These are phyloP conservation scores for Aspergillus conjunctus DNA, from an alignment of 495 filamentous ascomycete genomes.

Conservation along the genomic window DNA sequence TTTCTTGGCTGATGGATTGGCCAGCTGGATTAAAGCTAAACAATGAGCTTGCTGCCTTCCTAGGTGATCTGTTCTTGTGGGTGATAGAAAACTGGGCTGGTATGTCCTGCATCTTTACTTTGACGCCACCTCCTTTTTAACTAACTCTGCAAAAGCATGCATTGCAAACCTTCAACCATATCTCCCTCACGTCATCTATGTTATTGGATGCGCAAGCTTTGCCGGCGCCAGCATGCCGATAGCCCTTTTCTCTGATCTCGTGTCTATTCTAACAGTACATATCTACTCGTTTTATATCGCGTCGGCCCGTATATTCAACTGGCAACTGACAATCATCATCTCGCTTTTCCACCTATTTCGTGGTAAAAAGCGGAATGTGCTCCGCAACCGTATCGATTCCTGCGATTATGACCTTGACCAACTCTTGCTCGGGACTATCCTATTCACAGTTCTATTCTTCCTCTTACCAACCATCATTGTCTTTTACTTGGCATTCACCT, in stretches of 20 bases:
- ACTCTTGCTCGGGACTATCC: constrained; percentile 90
- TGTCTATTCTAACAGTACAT: constrained; percentile 89
- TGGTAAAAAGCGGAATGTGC: constrained; percentile 95
- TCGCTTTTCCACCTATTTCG: constrained; percentile 98
- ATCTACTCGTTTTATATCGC: constrained; percentile 98
- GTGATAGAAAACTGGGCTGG: constrained; percentile 97
- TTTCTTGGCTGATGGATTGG: constrained; percentile 94
- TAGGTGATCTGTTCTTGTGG: constrained; percentile 95
- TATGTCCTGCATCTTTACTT: constrained; percentile 35
- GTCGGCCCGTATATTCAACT: constrained; percentile 94
- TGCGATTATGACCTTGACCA: constrained; percentile 99
- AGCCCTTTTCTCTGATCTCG: constrained; percentile 89
- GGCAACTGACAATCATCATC: constrained; percentile 94
- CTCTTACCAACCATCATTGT: constrained; percentile 92
- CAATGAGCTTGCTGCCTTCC: constrained; percentile 87
- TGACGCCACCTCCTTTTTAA: neutral
- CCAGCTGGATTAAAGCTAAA: constrained; percentile 99
- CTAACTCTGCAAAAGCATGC: constrained; percentile 55
- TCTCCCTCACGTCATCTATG: constrained; percentile 83
- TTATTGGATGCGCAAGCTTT: constrained; percentile 93
- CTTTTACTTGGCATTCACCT: constrained; percentile 95
- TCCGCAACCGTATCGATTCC: constrained; percentile 95
- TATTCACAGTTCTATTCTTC: constrained; percentile 96
- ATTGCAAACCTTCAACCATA: constrained; percentile 74
- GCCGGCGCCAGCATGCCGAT: constrained; percentile 97